Conservation (phyloP, 306 rosid species). For the Prosopis cineraria region DNA sequence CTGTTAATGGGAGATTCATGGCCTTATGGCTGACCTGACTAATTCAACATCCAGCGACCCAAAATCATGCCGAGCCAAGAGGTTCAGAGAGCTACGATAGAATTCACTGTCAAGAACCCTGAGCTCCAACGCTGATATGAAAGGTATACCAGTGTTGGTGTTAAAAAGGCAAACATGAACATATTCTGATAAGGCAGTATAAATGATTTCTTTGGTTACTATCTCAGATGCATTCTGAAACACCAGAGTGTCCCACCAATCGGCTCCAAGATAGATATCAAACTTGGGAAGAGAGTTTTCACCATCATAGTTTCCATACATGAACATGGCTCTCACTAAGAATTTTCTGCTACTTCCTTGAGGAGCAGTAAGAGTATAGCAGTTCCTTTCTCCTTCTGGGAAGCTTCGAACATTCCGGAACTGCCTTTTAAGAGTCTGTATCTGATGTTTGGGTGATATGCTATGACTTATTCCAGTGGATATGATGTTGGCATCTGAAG, state of each 20-base stretch:
- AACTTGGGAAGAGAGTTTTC: constrained; percentile 40
- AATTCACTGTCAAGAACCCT: constrained; percentile 46
- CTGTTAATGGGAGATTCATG: background rate
- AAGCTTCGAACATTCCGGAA: constrained; percentile 52
- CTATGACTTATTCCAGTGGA: constrained; percentile 30
- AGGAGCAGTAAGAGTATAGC: constrained; percentile 39
- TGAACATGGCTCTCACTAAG: constrained; percentile 44
- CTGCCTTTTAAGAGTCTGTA: constrained; percentile 28
- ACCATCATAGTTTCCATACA: constrained; percentile 45
- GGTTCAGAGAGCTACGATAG: constrained; percentile 36
- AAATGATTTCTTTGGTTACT: constrained; percentile 45
- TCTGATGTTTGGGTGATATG: constrained; percentile 32
- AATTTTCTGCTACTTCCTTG: constrained; percentile 37
- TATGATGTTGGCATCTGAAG: constrained; percentile 36
- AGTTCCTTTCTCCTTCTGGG: constrained; percentile 41
- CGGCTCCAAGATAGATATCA: constrained; percentile 44
- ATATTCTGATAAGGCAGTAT: constrained; percentile 37
- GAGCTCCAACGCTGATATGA: constrained; percentile 47
- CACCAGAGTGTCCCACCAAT: constrained; percentile 36
- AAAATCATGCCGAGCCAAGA: constrained; percentile 39
- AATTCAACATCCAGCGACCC: constrained; percentile 31
- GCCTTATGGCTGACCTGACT: constrained; percentile 35
- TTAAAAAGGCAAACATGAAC: constrained; percentile 43
- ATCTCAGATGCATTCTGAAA: constrained; percentile 38
- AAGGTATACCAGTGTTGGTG: constrained; percentile 46